A percentile compares a stretch with the other conserved stretches of the same genome.
Evolutionary conservation across 371 early-diverging fungal species (phyloP).

Genomic region (Gilbertella persicaria): DNA sequence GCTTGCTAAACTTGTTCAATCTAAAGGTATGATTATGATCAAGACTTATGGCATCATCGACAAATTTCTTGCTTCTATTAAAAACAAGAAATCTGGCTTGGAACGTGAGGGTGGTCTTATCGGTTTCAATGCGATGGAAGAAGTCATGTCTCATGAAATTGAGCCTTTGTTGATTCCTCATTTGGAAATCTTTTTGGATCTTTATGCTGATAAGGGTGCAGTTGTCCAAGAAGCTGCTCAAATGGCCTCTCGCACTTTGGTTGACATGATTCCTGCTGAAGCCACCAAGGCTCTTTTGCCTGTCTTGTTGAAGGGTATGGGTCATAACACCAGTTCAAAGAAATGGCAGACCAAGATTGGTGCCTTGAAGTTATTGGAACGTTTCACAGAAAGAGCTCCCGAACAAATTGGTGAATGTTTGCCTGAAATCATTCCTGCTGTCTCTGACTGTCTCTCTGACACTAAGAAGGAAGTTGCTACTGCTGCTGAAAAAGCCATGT

Average conservation of each 20-base stretch:
- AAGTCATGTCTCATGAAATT: slow-evolving; percentile 52
- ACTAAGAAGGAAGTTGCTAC: slow-evolving; percentile 70
- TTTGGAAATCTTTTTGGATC: slow-evolving; percentile 60
- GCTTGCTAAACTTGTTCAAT: slow-evolving; percentile 50
- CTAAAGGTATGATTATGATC: slow-evolving; percentile 57
- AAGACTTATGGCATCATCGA: slow-evolving; percentile 60
- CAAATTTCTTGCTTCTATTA: slow-evolving; percentile 54
- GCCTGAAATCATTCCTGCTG: slow-evolving; percentile 72
- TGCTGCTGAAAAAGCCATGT: slow-evolving; percentile 57
- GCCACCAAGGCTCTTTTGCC: slow-evolving; percentile 63
- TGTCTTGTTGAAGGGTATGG: slow-evolving; percentile 63
- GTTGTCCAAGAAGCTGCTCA: slow-evolving; percentile 77
- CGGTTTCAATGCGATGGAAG: slow-evolving; percentile 66
- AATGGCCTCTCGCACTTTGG: slow-evolving; percentile 54
- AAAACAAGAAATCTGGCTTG: slow-evolving; percentile 72
- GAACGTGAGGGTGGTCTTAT: slow-evolving; percentile 76
- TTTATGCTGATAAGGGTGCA: slow-evolving; percentile 73
- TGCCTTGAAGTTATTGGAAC: slow-evolving; percentile 59
- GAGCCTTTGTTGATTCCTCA: slow-evolving; percentile 67
- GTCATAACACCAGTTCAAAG: slow-evolving; percentile 51
- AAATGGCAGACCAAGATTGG: slow-evolving; percentile 82
- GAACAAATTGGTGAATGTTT: slow-evolving; percentile 66
- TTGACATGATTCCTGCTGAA: slow-evolving; percentile 56
- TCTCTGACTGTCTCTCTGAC: slow-evolving; percentile 72
- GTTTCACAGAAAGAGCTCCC: slow-evolving; percentile 60